Evolutionary conservation across 1,284 basidiomycete genomes (phyloP), one percentile per base, ranked within the genome.

Genomic region (Ceratobasidium theobromae): DNA sequence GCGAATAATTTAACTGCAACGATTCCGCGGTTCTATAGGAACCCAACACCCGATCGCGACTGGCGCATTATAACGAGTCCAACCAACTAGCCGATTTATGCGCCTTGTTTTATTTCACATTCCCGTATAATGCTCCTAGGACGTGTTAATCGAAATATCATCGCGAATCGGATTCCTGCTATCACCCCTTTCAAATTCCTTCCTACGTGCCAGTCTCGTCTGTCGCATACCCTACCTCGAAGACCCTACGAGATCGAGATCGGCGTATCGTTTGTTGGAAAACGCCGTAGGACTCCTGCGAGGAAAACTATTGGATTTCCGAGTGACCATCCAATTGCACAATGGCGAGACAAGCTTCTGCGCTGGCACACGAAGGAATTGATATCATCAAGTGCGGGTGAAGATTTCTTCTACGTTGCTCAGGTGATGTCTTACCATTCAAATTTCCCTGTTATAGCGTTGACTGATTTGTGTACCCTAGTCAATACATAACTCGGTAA

Each of bases 391-490:
- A 66, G 78, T 71, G 81, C 87, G 5, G 88, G 89, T 25, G 89
- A 93, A 72, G 90, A 92, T 73, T 91, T 92, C 75, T 88, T 89
- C 73, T 92, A 84, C 71, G 79, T 90, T 1, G 85, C 89, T 77
- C 77, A 88, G 76, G 89, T 87, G 71, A 72, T 85, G 77, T 48
- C 25, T 28, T 33, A 16, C 14, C 25, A 49, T 27, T 23, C 52
- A 14, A 53, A 28, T 16, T 48, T 46, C 21, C 14, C 38, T 11
- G 8, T 8, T 30, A 32, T 45, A 21, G 8, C 18, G 6, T 9
- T 30, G 21, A 62, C 32, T 23, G 21, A 27, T 25, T 28, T 67
- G 16, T n/a, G 23, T 16, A 27, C 30, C 18, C 18, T 62, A 91
- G 88, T 89, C 90, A 88, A 83, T 84, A 60, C 85, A 85, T 72